Percentiles rank a stretch among this genome's conserved stretches.
phyloP scores from a whole-genome alignment of 306 rosid species.

The Cucurbita moschata region DNA sequence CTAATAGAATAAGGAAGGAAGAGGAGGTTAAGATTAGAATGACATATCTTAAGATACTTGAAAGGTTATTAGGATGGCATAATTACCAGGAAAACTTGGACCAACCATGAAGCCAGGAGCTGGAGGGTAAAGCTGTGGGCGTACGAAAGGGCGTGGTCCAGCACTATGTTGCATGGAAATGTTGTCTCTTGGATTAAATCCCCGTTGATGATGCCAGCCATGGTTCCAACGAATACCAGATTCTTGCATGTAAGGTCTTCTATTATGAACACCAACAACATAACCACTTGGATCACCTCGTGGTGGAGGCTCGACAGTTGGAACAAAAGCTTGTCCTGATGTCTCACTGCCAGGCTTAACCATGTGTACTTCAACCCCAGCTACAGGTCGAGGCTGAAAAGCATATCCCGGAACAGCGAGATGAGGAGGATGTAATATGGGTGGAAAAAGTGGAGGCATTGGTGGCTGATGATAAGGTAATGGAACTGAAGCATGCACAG shows the following conservation, averaged over 20 bases:
- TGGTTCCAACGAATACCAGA: constrained; percentile 46
- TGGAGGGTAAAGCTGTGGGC: constrained; percentile 57
- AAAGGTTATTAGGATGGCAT: background rate
- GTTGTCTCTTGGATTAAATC: constrained; percentile 47
- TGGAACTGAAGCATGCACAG: constrained; percentile 43
- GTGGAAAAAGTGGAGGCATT: constrained; percentile 31
- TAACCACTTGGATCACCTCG: constrained; percentile 51
- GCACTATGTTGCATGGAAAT: constrained; percentile 51
- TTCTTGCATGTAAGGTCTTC: constrained; percentile 60
- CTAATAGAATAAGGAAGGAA: background rate
- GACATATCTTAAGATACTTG: background rate
- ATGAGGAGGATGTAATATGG: constrained; percentile 57
- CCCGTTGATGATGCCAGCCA: constrained; percentile 65
- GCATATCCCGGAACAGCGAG: constrained; percentile 56
- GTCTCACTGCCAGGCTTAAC: constrained; percentile 45
- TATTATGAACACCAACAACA: constrained; percentile 30
- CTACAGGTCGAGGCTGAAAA: constrained; percentile 47
- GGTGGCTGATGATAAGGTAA: constrained; percentile 45
- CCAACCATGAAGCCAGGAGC: constrained; percentile 67
- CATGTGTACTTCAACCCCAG: constrained; percentile 43
- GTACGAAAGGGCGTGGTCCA: constrained; percentile 59
- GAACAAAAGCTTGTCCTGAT: constrained; percentile 38
- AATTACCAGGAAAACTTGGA: constrained; percentile 64
- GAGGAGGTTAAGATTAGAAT: background rate
- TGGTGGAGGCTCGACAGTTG: constrained; percentile 41